Evolutionary conservation across 2,329 filamentous ascomycete species (phyloP).

Genomic region (Colletotrichum cordylinicola): DNA sequence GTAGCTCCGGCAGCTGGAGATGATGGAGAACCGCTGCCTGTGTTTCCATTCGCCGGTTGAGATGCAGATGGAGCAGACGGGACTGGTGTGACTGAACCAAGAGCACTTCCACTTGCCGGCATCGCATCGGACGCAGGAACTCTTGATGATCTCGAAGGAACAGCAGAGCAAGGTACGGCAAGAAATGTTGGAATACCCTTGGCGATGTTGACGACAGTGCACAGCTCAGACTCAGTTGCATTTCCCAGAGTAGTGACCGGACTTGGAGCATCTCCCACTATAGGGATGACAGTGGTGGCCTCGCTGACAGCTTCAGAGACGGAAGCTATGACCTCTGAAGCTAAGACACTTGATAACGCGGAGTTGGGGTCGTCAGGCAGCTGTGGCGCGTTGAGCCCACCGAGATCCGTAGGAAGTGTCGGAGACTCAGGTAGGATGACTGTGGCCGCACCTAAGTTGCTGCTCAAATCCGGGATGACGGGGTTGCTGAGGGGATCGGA

Average conservation of each 20-base stretch:
- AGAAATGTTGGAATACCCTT: slow-evolving; percentile 3
- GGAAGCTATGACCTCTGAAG: neutral
- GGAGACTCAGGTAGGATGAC: neutral
- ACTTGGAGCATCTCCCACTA: neutral
- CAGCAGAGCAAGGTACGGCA: neutral
- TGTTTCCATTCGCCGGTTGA: fast-evolving
- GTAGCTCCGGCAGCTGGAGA: neutral
- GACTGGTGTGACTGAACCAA: neutral
- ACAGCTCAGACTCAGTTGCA: neutral
- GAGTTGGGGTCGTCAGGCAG: neutral
- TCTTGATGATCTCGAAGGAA: neutral
- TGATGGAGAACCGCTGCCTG: neutral
- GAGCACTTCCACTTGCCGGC: neutral
- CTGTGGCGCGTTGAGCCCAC: neutral
- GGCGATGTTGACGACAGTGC: neutral
- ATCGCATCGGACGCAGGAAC: neutral
- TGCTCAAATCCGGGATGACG: neutral
- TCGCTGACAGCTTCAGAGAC: neutral
- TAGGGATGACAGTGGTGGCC: neutral
- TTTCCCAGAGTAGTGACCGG: neutral
- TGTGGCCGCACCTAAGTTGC: neutral
- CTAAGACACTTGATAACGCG: neutral
- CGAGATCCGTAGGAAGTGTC: neutral
- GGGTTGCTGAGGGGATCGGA: neutral
- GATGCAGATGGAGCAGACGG: neutral